Evolutionary conservation across 371 early-diverging fungal genomes (phyloP), one percentile per base, ranked within the genome.

Genomic region (Umbelopsis sp.): DNA sequence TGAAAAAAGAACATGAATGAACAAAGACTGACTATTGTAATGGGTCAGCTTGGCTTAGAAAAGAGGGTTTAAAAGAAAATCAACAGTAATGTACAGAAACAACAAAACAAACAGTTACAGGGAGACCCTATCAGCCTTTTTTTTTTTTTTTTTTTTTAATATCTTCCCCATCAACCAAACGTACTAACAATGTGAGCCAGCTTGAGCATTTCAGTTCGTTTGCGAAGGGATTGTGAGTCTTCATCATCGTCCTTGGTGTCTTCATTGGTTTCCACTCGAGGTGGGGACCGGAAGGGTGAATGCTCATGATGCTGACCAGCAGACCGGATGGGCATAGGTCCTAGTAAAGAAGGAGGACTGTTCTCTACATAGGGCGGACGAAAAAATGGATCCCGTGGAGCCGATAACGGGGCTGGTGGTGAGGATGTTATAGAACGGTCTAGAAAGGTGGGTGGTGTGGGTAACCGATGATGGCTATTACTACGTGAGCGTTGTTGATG

Each of bases 101-200:
- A 24, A 65, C 32, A 65, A 41, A 65, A 66, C 20, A 51, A 65
- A 37, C 51, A 65, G 44, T 63, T 38, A 67, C 32, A 70, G 53
- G 41, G 29, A 35, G 35, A 41, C 41, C 41, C 41, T n/a, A 50
- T 18, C 20, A 8, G 11, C 7, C 8, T 9, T 24, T 32, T 29
- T 46, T 20, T 24, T 24, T 32, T 29, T 46, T 20, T 24, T 25
- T 38, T 48, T 65, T 53, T 62, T 65, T 10, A 38, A 7, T 38
- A 7, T 7, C 41, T 41, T 41, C 7, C 41, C 41, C 41, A 41
- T 73, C 69, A 81, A 45, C 82, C 82, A 76, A 82, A 82, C 22
- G 80, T 78, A 52, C 76, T 78, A 5, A 82, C 80, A 52, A 78
- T 73, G 65, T 82, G 80, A 29, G 80, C 78, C 52, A 80, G 66